Conservation (phyloP, 148 eudicot species). For the Amaranthus hypochondriacus region DNA sequence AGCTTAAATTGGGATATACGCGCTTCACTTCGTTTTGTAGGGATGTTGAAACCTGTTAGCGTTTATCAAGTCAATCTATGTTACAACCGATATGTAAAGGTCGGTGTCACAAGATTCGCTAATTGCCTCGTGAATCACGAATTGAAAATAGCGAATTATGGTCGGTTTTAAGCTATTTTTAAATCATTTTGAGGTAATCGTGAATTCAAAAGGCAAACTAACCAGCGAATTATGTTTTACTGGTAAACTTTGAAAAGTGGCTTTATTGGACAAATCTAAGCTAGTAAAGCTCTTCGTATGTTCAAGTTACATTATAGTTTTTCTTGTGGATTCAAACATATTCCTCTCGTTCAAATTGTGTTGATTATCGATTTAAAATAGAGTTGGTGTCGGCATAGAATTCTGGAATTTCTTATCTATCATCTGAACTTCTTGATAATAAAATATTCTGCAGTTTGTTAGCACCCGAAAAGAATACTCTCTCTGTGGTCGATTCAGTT, state of each 20-base stretch:
- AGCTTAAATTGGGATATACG: neutral
- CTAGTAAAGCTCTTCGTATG: constrained; percentile 5
- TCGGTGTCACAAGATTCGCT: no score
- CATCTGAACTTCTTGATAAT: constrained; percentile 11
- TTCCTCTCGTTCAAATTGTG: neutral
- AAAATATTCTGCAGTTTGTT: constrained; percentile 12
- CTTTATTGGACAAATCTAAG: neutral
- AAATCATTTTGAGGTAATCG: no score
- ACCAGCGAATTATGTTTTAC: no score
- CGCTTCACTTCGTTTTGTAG: neutral
- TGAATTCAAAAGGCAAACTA: no score
- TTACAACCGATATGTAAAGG: no score
- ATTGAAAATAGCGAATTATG: no score
- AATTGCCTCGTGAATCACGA: no score
- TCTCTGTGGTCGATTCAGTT: neutral
- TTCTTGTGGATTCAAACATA: neutral
- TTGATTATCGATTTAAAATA: neutral
- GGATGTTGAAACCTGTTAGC: neutral
- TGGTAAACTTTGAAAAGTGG: neutral
- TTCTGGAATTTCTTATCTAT: neutral
- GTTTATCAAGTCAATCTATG: neutral
- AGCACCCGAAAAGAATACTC: neutral
- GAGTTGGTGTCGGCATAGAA: neutral
- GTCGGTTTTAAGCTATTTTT: no score
- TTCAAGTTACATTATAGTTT: neutral